Evolutionary conservation across 352 stramenopile genomes (phyloP), one percentile per base, ranked within the genome.

Genomic region (Phytophthora sansomeana): DNA sequence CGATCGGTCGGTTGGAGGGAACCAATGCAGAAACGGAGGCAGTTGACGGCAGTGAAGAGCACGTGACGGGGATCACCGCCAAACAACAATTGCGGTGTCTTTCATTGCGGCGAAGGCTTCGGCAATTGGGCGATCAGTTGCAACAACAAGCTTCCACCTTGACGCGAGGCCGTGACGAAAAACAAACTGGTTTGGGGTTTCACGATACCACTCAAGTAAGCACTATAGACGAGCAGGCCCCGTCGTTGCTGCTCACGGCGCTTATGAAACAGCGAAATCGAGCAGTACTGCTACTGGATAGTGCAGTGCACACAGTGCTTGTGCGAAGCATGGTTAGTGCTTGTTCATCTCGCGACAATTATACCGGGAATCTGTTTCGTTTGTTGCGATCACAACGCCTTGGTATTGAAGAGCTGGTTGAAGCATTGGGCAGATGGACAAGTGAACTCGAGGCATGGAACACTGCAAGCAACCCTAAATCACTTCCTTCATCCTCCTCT

Each of bases 241-340:
- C 84, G 35, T 92, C 84, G 17, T 63, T 92, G 16, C 61, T 92
- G 28, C 67, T 89, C 11, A 85, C 81, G 3, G 68, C 81, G 11
- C 63, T 92, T 3, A 17, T 49, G 0, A 90, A 91, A 49, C 80
- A 81, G 5, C 80, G 78, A 48, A 75, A 76, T 8, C 43, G 80
- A 4, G 57, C 58, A 50, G 42, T 46, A 0, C 30, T 90, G 16
- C 29, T 81, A 10, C 63, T 91, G 1, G 80, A 92, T 58, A 72
- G 58, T 28, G 63, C 74, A 7, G 41, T 83, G 8, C 63, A 50
- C 16, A 32, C 46, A 5, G n/a, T 39, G 10, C 62, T 87, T 17
- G 41, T 81, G 46, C 46, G 33, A 59, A 63, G 55, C n/a, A 0
- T 67, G 21, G 54, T 50, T 24, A 10, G 44, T 44, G 49, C 33